Evolutionary conservation across 768 basidiomycete species (phyloP).

Genomic region (Termitomyces titanicus): DNA sequence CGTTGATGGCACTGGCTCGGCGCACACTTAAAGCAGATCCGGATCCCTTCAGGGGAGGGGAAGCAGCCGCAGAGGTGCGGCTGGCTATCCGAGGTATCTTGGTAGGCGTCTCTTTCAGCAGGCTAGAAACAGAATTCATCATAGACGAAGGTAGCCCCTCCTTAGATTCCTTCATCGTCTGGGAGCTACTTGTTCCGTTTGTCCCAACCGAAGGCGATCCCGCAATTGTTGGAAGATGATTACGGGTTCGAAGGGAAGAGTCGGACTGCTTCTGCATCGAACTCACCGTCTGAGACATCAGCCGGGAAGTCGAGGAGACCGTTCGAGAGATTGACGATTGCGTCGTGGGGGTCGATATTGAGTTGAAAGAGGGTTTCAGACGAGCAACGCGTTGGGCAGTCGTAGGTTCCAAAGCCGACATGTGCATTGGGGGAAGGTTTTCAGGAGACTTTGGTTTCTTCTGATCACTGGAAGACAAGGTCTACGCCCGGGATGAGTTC

Average conservation of each 20-base stretch:
- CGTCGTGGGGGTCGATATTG: conserved; percentile 40
- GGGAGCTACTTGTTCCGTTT: conserved; percentile 42
- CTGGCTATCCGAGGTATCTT: conserved; percentile 94
- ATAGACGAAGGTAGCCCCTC: conserved; percentile 50
- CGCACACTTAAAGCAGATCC: conserved; percentile 47
- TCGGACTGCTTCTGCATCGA: conserved; percentile 89
- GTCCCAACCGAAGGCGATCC: conserved; percentile 89
- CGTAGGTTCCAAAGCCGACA: conserved; percentile 74
- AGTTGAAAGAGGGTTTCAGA: conserved; percentile 56
- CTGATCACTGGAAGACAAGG: conserved; percentile 77
- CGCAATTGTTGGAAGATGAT: conserved; percentile 85
- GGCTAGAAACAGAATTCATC: conserved; percentile 45
- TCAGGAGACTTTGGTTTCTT: conserved; percentile 69
- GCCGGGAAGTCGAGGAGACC: conserved; percentile 49
- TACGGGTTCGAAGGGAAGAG: conserved; percentile 69
- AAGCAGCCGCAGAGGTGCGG: conserved; percentile 69
- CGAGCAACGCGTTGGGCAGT: conserved; percentile 86
- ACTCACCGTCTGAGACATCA: conserved; percentile 80
- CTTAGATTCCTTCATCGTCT: conserved; percentile 49
- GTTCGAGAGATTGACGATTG: conserved; percentile 28
- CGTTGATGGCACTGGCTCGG: conserved; percentile 69
- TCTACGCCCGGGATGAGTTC: conserved; percentile 41
- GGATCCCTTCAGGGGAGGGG: conserved; percentile 65
- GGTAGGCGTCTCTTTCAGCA: conserved; percentile 83
- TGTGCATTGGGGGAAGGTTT: conserved; percentile 86